Base-by-base conservation (phyloP, 495 filamentous ascomycete species). In the Neurospora africana region DNA sequence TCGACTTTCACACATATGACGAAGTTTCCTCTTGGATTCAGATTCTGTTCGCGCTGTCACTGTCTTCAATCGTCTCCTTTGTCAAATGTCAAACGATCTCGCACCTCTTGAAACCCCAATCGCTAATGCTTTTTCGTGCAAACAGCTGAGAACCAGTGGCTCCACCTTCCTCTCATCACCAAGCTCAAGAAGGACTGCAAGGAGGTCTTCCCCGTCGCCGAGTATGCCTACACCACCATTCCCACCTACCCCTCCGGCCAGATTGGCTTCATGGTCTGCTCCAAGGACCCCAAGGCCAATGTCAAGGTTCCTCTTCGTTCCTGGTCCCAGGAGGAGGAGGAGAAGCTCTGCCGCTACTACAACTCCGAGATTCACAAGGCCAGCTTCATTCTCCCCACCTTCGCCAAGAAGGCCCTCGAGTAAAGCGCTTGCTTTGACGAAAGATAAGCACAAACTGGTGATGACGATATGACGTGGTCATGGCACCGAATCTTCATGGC, bases 241-340 rank as follows among this genome's bases (percentile, higher is more conserved):
- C 96, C 96, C 71, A 99, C 96, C 79, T 99, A 99, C 87, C 96
- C 96, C 72, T 95, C 92, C 72, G 96, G 96, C 81, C 95, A 98
- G 87, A 99, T 99, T 80, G 96, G 96, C 81, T 99, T 98, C 90
- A 97, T 98, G 93, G 93, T 99, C 75, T 98, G 95, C 90, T 92
- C 87, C 89, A 98, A 98, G 89, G 95, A 98, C 79, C 86, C 89
- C 76, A 87, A 80, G 75, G 89, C 91, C 79, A 89, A 99, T 83
- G 88, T 98, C 72, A 91, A 85, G 78, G 90, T 89, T 82, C 96
- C 96, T 43, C 74, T 97, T 37, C 91, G 96, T 77, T 83, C 82
- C 70, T 95, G 92, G 89, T 83, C 87, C 70, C 81, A 84, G 72
- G 94, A 98, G 83, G 94, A 98, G 83, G 96, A 99, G 88, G 89